Conservation (phyloP, 345 rosid species). For the Luvunga scandens region DNA sequence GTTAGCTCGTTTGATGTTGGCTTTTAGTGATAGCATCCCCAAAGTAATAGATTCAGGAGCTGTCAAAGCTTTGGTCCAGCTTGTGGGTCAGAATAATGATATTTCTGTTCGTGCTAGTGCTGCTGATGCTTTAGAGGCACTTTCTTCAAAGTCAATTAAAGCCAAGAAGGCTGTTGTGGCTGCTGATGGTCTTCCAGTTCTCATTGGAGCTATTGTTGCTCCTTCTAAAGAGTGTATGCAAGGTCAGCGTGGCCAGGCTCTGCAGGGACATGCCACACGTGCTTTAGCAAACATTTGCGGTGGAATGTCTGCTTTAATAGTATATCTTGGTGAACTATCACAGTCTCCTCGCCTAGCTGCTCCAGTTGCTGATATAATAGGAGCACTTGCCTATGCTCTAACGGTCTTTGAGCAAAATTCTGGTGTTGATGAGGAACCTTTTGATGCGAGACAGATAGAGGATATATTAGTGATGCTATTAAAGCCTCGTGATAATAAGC, state of each 20-base stretch:
- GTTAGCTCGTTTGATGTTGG: conserved; percentile 69
- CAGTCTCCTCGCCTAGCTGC: conserved; percentile 68
- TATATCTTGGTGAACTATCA: conserved; percentile 64
- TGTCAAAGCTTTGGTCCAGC: conserved; percentile 60
- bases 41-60: conserved; percentile 75
- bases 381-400: conserved; percentile 82
- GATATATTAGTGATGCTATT: conserved; percentile 52
- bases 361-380: conserved; percentile 75
- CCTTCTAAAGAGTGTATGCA: conserved; percentile 78
- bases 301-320: conserved; percentile 67
- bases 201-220: conserved; percentile 77
- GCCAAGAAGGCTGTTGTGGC: conserved; percentile 62
- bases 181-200: conserved; percentile 61
- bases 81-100: conserved; percentile 53
- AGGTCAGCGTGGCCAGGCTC: conserved; percentile 52
- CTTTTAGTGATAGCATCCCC: conserved; percentile 57
- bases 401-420: conserved; percentile 57
- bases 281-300: conserved; percentile 79
- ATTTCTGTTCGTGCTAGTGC: conserved; percentile 68
- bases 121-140: conserved; percentile 79
- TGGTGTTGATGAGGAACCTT: conserved; percentile 46
- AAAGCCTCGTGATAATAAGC: conserved; percentile 62
- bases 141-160: conserved; percentile 58
- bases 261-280: conserved; percentile 66
- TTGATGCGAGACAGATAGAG: conserved; percentile 61